Evolutionary conservation across 2,329 filamentous ascomycete species (phyloP).

Genomic region (Xylariaceae sp.): DNA sequence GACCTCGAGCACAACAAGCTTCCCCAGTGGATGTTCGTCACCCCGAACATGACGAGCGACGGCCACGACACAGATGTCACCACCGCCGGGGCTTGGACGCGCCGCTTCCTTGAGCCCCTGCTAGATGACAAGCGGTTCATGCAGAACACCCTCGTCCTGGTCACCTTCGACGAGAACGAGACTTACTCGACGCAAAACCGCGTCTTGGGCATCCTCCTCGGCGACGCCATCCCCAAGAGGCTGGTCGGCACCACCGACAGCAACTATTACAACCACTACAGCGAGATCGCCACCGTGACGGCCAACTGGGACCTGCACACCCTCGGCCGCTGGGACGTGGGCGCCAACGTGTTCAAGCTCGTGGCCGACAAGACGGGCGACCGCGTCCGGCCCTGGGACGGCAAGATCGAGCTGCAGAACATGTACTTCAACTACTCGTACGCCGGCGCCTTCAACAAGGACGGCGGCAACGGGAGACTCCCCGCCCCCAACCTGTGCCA

Average conservation of each 20-base stretch:
- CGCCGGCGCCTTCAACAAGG: constrained; percentile 42
- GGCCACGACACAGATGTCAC: constrained; percentile 70
- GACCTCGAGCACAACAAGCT: constrained; percentile 59
- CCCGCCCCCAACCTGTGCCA: constrained; percentile 36
- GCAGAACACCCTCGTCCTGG: constrained; percentile 66
- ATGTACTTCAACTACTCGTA: constrained; percentile 51
- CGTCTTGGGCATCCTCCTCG: constrained; percentile 66
- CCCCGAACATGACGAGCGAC: constrained; percentile 70
- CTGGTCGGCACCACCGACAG: constrained; percentile 63
- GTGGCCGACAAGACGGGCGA: constrained; percentile 60
- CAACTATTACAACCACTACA: constrained; percentile 71
- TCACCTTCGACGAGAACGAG: constrained; percentile 77
- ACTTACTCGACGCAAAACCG: constrained; percentile 62
- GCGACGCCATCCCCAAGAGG: constrained; percentile 62
- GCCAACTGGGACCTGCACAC: constrained; percentile 67
- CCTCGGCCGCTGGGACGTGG: constrained; percentile 66
- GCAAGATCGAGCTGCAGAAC: constrained; percentile 31
- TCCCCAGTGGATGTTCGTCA: constrained; percentile 68
- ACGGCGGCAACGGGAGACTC: constrained; percentile 32
- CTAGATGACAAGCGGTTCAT: constrained; percentile 65
- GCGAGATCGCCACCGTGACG: constrained; percentile 57
- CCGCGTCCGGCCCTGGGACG: constrained; percentile 35
- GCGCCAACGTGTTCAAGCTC: constrained; percentile 61
- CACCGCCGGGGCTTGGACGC: constrained; percentile 62
- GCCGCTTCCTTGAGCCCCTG: constrained; percentile 63